Base-by-base conservation (phyloP, 306 rosid species). In the Pyrus communis region DNA sequence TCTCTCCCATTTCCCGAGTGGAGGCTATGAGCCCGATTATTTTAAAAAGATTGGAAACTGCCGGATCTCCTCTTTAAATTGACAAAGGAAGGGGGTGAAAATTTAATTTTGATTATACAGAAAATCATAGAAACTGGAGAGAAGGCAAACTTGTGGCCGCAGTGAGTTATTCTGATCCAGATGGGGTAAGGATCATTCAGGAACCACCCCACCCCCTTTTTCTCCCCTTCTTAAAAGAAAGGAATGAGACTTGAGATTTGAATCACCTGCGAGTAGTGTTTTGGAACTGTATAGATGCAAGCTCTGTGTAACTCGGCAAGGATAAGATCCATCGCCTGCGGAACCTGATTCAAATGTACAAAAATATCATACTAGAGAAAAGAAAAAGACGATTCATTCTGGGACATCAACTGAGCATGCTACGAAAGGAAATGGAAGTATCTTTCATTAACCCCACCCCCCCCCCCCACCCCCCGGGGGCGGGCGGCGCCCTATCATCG, bases 291-390 rank as follows among this genome's bases (percentile, higher is more conserved):
- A 88, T 92, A 94, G 43, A 85, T 84, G 80, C 96, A 94, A 80
- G 88, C 96, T 84, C 46, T 80, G 73, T 94, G 91, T 64, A 94
- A 84, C 91, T 94, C 98, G 15, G 97, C 98, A 5, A 94, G 91
- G 82, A 94, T 75, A 79, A 94, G 31, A 89, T 89, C 96, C 97
- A 89, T 84, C 54, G 77, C 88, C 64, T 76, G 75, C 35, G 97
- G 97, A 77, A 88, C 88, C 98, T 94, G 83, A 76, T 65, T 78
- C 76, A 79, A 66, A 82, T 61, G 80, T 49, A 27, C 28, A 79
- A 64, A 42, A 79, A 28, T 18, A 75, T 70, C 70, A 73, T 72
- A 9, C 3, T 40, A 40, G n/a, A 4, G 72, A 51, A 81, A 38
- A 31, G 7, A 55, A 65, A 67, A 11, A 2, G 64, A 73, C 22